Percentiles rank a stretch among this genome's conserved stretches.
phyloP scores from a whole-genome alignment of 306 rosid species.

The Cucumis melo region DNA sequence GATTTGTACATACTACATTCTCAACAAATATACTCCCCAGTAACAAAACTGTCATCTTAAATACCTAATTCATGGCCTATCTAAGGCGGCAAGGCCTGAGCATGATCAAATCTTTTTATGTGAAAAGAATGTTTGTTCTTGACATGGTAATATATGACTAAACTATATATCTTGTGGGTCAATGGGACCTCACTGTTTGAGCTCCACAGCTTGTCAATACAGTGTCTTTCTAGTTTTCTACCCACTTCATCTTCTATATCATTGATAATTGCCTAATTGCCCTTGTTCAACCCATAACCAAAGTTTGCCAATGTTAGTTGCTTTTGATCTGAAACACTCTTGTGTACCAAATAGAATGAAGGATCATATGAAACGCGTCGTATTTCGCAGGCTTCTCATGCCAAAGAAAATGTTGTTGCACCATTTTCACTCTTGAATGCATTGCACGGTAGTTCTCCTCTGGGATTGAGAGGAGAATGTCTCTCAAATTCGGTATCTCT shows the following conservation, averaged over 20 bases:
- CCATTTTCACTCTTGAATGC: conserved; percentile 46
- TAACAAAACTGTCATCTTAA: background rate
- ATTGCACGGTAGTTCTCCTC: conserved; percentile 43
- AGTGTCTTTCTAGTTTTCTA: background rate
- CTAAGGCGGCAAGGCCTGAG: background rate
- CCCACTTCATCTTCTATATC: background rate
- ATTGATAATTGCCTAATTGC: background rate
- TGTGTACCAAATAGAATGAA: conserved; percentile 64
- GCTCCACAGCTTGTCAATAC: background rate
- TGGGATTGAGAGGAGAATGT: conserved; percentile 60
- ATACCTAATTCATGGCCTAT: background rate
- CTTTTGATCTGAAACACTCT: conserved; percentile 41
- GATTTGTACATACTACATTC: background rate
- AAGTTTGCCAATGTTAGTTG: background rate
- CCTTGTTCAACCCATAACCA: background rate
- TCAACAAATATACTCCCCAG: background rate
- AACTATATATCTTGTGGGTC: background rate
- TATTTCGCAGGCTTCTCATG: conserved; percentile 41
- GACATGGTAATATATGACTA: background rate
- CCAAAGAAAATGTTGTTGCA: conserved; percentile 58
- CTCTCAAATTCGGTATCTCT: conserved; percentile 46
- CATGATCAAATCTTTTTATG: background rate
- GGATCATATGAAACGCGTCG: conserved; percentile 66
- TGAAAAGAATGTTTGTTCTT: background rate
- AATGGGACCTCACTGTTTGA: background rate